phyloP scores from a whole-genome alignment of 2,329 filamentous ascomycete genomes.

The Dactylellina drechsleri region DNA sequence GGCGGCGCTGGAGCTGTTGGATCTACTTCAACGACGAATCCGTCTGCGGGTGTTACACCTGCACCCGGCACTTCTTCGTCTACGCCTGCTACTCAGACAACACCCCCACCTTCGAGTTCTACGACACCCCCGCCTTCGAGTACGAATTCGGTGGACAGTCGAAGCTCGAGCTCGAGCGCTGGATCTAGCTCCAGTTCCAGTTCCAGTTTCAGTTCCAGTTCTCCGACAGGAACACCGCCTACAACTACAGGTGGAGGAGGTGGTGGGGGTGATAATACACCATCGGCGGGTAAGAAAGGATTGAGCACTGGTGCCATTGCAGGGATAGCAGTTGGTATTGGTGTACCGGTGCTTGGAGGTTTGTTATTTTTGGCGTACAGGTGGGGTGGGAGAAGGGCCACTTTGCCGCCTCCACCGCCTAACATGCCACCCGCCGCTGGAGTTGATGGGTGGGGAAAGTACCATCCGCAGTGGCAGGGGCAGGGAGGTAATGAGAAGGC shows the following conservation, averaged over 20 bases:
- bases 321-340: conserved; percentile 27
- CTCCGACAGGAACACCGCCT: background rate
- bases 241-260: background rate
- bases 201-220: background rate
- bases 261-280: background rate
- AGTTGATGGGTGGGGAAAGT: background rate
- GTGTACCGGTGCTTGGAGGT: conserved; percentile 1
- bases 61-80: background rate
- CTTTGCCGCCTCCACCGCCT: conserved; percentile 1
- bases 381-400: conserved; percentile 13
- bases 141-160: background rate
- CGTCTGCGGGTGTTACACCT: too few relatives aligned
- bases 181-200: background rate
- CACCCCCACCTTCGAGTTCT: background rate
- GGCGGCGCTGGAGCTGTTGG: background rate
- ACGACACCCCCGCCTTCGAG: background rate
- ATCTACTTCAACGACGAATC: too few relatives aligned
- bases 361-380: conserved; percentile 14
- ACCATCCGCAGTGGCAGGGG: conserved; percentile 17
- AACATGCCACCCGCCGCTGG: conserved; percentile 5
- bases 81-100: background rate
- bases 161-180: background rate
- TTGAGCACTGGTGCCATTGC: conserved; percentile 20
- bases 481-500: conserved; percentile 26
- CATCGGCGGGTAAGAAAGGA: background rate